Conservation (phyloP, 140 eudicot species). For the Senecio squalidus region DNA sequence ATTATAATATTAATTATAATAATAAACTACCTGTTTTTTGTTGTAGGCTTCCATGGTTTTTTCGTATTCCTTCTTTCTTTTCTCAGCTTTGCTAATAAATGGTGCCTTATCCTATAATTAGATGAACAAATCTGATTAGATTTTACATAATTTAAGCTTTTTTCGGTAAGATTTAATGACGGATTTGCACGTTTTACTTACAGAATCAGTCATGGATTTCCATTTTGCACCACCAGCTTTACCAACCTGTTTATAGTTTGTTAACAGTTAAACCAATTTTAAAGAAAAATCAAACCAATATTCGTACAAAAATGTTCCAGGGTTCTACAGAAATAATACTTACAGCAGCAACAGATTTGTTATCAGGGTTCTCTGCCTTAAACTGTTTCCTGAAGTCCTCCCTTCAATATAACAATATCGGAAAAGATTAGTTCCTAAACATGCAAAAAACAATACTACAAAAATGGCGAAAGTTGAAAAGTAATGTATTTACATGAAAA, state of each 20-base stretch:
- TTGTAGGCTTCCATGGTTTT: slow-evolving; percentile 47
- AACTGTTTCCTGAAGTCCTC: slow-evolving; percentile 58
- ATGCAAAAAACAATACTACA: not conserved
- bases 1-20: not conserved
- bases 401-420: slow-evolving; percentile 11
- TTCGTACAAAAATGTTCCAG: too few species aligned
- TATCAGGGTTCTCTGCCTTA: slow-evolving; percentile 56
- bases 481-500: slow-evolving; percentile 49
- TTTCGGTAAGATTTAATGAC: not conserved
- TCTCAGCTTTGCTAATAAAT: slow-evolving; percentile 56
- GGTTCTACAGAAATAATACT: slow-evolving; percentile 5
- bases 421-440: not conserved
- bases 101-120: slow-evolving; percentile 68
- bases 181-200: slow-evolving; percentile 5
- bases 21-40: slow-evolving; percentile 41
- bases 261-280: not conserved
- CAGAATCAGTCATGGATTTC: slow-evolving; percentile 64
- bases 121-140: not conserved
- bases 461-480: not conserved
- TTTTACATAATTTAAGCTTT: not conserved
- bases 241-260: slow-evolving; percentile 39
- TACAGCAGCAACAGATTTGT: slow-evolving; percentile 73
- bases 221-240: slow-evolving; percentile 81
- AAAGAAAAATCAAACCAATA: not conserved
- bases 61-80: slow-evolving; percentile 72